Base-by-base conservation (phyloP, 108 stramenopile genomes). In the Fistulifera pelliculosa region DNA sequence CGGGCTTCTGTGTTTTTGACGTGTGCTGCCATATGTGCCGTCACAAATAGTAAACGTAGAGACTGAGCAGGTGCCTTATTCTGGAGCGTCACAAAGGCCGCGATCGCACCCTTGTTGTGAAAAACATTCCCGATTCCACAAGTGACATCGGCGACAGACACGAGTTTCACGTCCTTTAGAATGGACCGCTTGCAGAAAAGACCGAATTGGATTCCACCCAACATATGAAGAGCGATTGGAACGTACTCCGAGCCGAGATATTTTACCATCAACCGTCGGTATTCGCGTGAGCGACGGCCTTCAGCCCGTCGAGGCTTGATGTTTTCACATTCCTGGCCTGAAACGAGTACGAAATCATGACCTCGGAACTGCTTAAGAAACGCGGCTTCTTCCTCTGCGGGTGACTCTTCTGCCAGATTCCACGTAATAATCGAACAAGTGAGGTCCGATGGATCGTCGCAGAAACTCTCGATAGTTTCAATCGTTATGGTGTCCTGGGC, bases 81-180 rank as follows among this genome's bases (percentile, higher is more conserved):
- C 54, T 65, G 59, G 7, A 45, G 44, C 8, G 31, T 35, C 22
- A 92, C 42, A 61, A 84, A 93, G 11, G 85, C 87, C 25, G 78
- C 84, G 43, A 93, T 87, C 25, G 83, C 92, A 15, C 92, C 92
- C 58, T 93, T 93, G 66, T 93, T 93, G 62, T 93, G 92, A 47
- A 93, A 85, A 0, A 89, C 85, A 53, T 89, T 89, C 3, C 92
- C 92, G 44, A 93, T 83, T 0, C 92, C 92, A 61, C 92, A 93
- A 0, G 92, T 79, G 8, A 93, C 92, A 58, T 93, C 92, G 11
- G 79, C 79, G 54, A 93, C 63, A 11, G 70, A 63, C 31, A 84
- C 64, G 42, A 71, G 58, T 60, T 88, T 79, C 42, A 93, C 64
- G 27, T 93, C 77, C 26, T 70, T 62, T 54, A 89, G 50, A 42